Percentiles rank a stretch among this genome's conserved stretches.
phyloP scores from a whole-genome alignment of 208 protist species.

The Acanthamoeba sp. region DNA sequence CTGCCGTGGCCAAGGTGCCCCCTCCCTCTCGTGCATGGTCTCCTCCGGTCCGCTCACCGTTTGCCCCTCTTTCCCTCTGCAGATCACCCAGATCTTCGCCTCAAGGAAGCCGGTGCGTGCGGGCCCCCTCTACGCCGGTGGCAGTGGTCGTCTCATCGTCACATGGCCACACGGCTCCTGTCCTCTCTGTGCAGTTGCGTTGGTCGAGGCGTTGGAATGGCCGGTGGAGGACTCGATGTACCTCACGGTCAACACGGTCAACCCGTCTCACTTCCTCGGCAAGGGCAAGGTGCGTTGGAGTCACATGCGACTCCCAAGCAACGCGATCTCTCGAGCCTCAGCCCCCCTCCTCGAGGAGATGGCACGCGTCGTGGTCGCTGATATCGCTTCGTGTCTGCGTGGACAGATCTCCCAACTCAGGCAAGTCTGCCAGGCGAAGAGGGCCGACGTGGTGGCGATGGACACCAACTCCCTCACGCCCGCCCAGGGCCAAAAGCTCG shows the following conservation, averaged over 20 bases:
- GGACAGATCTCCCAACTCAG: conserved; percentile 18
- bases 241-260: conserved; percentile 49
- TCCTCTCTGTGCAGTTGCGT: background rate
- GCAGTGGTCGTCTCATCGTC: background rate
- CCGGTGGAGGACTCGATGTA: conserved; percentile 19
- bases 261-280: conserved; percentile 62
- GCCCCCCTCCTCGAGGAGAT: too few relatives aligned
- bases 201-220: conserved; percentile 52
- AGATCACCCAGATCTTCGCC: conserved; percentile 45
- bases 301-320: background rate
- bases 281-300: conserved; percentile 71
- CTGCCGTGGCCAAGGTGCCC: conserved; percentile 14
- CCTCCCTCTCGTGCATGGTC: background rate
- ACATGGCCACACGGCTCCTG: background rate
- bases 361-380: too few relatives aligned
- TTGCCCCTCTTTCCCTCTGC: background rate
- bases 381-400: background rate
- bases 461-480: conserved; percentile 52
- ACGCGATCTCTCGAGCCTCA: background rate
- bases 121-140: background rate
- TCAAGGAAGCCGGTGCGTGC: conserved; percentile 17
- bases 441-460: conserved; percentile 8
- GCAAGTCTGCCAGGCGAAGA: conserved; percentile 1
- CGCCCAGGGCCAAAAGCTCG: conserved; percentile 44
- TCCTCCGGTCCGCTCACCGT: background rate